Conservation (phyloP, 2,329 filamentous ascomycete genomes). For the Claviceps spartinae region DNA sequence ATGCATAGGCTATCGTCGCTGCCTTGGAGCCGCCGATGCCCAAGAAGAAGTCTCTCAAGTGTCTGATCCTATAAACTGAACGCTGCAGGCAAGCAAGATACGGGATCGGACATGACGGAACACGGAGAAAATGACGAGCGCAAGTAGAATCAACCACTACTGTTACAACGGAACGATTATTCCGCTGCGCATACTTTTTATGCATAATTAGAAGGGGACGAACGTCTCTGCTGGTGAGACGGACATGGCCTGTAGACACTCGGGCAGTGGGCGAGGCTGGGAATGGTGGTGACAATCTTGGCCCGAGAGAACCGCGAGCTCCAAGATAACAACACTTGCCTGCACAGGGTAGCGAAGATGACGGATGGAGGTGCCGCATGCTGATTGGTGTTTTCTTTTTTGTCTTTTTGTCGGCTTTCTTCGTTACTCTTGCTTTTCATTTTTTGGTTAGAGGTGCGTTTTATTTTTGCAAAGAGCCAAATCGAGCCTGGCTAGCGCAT, state of each 20-base stretch:
- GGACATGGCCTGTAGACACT: conserved; percentile 3
- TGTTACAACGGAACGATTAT: conserved; percentile 3
- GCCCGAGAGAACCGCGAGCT: background rate
- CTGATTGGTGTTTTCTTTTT: background rate
- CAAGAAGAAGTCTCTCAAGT: conserved; percentile 64
- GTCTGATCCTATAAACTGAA: conserved; percentile 47
- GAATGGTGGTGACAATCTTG: background rate
- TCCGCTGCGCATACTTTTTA: conserved; percentile 4
- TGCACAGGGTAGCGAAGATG: background rate
- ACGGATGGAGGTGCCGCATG: background rate
- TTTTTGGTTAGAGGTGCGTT: conserved; percentile 3
- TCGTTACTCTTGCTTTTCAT: background rate
- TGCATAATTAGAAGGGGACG: conserved; percentile 5
- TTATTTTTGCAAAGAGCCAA: conserved; percentile 3
- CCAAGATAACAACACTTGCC: background rate
- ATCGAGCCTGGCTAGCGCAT: background rate
- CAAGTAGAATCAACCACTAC: background rate
- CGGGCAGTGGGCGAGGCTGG: background rate
- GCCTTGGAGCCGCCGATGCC: conserved; percentile 77
- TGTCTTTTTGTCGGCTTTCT: background rate
- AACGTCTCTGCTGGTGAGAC: conserved; percentile 2
- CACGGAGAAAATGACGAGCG: background rate
- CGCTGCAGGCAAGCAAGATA: background rate
- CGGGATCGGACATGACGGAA: background rate
- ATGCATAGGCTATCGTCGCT: conserved; percentile 73